Conservation (phyloP, 768 basidiomycete species). For the Tylopilus rubrobrunneus region DNA sequence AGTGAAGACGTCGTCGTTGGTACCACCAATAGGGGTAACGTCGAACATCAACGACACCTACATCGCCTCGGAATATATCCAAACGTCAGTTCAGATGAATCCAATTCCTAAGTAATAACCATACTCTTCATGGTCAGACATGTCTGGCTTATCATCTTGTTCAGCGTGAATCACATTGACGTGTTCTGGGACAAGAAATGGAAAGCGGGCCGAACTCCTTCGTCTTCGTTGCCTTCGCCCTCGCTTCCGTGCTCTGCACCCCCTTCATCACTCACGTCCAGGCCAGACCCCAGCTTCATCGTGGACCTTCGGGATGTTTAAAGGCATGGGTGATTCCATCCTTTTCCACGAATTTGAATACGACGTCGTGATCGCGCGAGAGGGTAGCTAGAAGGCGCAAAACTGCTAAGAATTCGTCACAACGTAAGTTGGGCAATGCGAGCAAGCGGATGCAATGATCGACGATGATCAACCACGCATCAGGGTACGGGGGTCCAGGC, state of each 20-base stretch:
- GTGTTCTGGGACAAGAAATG: conserved; percentile 29
- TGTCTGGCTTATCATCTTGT: conserved; percentile 58
- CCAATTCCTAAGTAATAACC: conserved; percentile 16
- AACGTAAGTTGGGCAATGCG: conserved; percentile 54
- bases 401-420: conserved; percentile 78
- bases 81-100: conserved; percentile 13
- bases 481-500: conserved; percentile 57
- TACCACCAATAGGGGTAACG: conserved; percentile 23
- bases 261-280: conserved; percentile 52
- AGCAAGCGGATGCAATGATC: conserved; percentile 76
- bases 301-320: conserved; percentile 53
- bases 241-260: conserved; percentile 60
- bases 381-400: conserved; percentile 82
- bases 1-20: conserved; percentile 50
- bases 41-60: conserved; percentile 38
- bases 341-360: conserved; percentile 61
- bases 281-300: conserved; percentile 44
- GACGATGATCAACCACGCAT: conserved; percentile 66
- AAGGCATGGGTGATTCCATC: conserved; percentile 65
- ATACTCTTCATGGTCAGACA: conserved; percentile 68
- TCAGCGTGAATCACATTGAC: conserved; percentile 62
- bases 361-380: conserved; percentile 66
- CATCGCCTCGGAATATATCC: conserved; percentile 37
- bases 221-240: conserved; percentile 45
- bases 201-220: conserved; percentile 15